phyloP scores from a whole-genome alignment of 305 asterid species.

The Fraxinus latifolia region DNA sequence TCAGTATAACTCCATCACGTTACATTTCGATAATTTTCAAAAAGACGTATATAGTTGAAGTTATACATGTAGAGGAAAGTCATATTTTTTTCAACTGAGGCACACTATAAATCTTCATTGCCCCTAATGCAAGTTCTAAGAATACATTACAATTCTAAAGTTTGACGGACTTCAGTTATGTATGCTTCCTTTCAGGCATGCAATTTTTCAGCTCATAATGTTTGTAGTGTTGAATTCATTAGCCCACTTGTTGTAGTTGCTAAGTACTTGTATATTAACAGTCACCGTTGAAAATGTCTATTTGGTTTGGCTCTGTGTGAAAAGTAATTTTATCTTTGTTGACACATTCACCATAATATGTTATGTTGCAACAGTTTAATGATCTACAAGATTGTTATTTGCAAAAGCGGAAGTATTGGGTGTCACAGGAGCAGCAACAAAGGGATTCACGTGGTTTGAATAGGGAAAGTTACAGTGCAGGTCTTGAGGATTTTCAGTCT shows the following conservation, averaged over 20 bases:
- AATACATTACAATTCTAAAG: neutral
- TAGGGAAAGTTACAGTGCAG: slow-evolving; percentile 66
- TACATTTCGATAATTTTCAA: neutral
- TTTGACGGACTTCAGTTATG: neutral
- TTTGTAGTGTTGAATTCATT: slow-evolving; percentile 8
- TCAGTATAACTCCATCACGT: neutral
- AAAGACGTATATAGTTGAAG: neutral
- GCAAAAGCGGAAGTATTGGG: slow-evolving; percentile 72
- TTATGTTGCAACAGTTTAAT: slow-evolving; percentile 48
- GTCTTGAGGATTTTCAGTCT: slow-evolving; percentile 86
- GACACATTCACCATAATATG: neutral
- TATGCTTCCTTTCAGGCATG: neutral
- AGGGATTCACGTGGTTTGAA: slow-evolving; percentile 31
- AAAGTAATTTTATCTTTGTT: neutral
- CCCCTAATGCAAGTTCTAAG: neutral
- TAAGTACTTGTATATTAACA: neutral
- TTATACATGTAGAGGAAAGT: slow-evolving; percentile 5
- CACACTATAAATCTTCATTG: neutral
- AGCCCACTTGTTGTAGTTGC: neutral
- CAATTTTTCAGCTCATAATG: neutral
- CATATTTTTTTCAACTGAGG: neutral
- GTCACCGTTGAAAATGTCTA: slow-evolving; percentile 13
- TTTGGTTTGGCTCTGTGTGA: slow-evolving; percentile 1
- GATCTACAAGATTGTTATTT: slow-evolving; percentile 88
- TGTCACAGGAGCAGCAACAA: slow-evolving; percentile 41